Conservation (phyloP, 805 yeast species). For the Ogataea nakhonphanomensis region DNA sequence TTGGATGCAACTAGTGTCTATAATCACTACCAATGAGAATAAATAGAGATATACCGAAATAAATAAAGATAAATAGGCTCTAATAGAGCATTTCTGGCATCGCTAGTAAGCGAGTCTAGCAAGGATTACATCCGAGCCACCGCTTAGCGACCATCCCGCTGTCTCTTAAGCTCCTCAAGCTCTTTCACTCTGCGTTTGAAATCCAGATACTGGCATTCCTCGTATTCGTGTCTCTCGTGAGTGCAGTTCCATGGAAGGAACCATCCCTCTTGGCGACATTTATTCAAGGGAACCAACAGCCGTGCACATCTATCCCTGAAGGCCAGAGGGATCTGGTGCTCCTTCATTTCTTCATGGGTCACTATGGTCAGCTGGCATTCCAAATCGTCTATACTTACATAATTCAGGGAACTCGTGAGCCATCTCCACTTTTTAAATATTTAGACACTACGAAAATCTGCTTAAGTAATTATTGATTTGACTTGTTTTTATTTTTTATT, state of each 20-base stretch:
- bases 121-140: too few relatives aligned
- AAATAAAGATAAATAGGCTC: background rate
- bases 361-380: slow-evolving; percentile 38
- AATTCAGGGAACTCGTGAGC: slow-evolving; percentile 36
- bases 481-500: slow-evolving; percentile 6
- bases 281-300: slow-evolving; percentile 55
- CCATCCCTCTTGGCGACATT: slow-evolving; percentile 55
- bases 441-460: background rate
- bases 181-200: slow-evolving; percentile 77
- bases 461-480: slow-evolving; percentile 2
- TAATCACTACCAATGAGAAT: too few relatives aligned
- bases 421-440: slow-evolving; percentile 8
- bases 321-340: slow-evolving; percentile 69
- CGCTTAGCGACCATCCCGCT: slow-evolving; percentile 19
- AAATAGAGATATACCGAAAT: background rate
- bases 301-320: slow-evolving; percentile 84
- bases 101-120: too few relatives aligned
- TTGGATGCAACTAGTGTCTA: too few relatives aligned
- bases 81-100: too few relatives aligned
- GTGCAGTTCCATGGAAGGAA: slow-evolving; percentile 70
- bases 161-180: slow-evolving; percentile 52
- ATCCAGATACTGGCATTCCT: slow-evolving; percentile 79
- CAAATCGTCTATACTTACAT: slow-evolving; percentile 32
- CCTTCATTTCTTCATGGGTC: slow-evolving; percentile 80
- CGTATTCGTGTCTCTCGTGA: slow-evolving; percentile 78